Conservation (phyloP, 371 early-diverging fungal genomes). For the Umbelopsis sp. region DNA sequence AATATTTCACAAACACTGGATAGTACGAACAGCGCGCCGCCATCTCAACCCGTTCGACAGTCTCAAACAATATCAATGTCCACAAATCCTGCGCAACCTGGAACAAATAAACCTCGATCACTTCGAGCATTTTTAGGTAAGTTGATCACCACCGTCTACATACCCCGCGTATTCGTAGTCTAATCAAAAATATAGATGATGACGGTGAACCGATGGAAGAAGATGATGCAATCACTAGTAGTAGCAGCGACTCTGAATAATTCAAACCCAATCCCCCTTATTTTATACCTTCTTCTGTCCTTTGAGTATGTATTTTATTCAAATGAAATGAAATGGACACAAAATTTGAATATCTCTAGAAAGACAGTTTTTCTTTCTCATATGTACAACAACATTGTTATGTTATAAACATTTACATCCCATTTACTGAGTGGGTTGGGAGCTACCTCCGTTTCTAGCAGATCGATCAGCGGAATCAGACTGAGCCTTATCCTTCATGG, state of each 20-base stretch:
- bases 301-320: neutral
- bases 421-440: neutral
- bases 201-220: slow-evolving; percentile 10
- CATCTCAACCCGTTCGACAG: neutral
- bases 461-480: slow-evolving; percentile 5
- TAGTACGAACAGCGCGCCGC: neutral
- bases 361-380: neutral
- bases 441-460: slow-evolving; percentile 12
- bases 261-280: neutral
- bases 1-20: slow-evolving; percentile 28
- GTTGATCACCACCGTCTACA: neutral
- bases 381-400: neutral
- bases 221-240: slow-evolving; percentile 14
- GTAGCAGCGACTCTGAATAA: slow-evolving; percentile 13
- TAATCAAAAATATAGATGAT: neutral
- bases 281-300: neutral
- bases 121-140: slow-evolving; percentile 12
- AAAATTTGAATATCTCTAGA: neutral
- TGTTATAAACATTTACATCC: neutral
- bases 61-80: neutral
- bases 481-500: slow-evolving; percentile 9
- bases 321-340: neutral
- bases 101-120: slow-evolving; percentile 6
- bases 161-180: no score
- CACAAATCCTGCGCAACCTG: neutral